These are phyloP conservation scores for Cladophialophora psammophila DNA, from an alignment of 2,329 filamentous ascomycete species.

Conservation along the genomic window DNA sequence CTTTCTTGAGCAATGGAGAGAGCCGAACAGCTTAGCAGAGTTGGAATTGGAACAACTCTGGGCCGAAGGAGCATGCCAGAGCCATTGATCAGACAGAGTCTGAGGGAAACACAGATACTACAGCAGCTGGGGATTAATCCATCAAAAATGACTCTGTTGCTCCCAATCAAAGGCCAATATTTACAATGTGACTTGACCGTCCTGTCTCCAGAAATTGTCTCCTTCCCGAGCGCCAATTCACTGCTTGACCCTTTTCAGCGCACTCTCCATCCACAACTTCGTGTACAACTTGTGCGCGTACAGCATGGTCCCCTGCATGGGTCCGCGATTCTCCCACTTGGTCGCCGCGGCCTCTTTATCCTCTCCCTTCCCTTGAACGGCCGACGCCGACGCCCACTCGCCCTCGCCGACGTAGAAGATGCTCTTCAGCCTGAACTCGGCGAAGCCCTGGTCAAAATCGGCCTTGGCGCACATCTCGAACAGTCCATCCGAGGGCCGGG, in stretches of 20 bases:
- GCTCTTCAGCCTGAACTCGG: slow-evolving; percentile 71
- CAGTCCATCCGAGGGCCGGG: slow-evolving; percentile 68
- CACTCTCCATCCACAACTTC: slow-evolving; percentile 65
- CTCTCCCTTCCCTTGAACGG: slow-evolving; percentile 48
- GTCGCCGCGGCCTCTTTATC: slow-evolving; percentile 41
- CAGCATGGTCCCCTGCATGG: slow-evolving; percentile 37
- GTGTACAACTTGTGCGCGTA: slow-evolving; percentile 64
- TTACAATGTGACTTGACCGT: not conserved
- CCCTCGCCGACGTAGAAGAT: slow-evolving; percentile 58
- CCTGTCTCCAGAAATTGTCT: not conserved
- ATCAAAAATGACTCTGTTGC: not conserved
- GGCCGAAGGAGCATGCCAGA: not conserved
- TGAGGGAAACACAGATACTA: not conserved
- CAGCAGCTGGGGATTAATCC: not conserved
- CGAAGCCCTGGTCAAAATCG: slow-evolving; percentile 65
- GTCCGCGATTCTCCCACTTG: slow-evolving; percentile 45
- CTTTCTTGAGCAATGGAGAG: not conserved
- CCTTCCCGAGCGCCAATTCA: not conserved
- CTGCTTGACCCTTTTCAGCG: slow-evolving; percentile 44
- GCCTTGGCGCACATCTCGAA: slow-evolving; percentile 70
- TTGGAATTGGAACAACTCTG: not conserved
- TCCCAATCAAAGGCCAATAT: not conserved
- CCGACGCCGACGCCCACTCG: not conserved
- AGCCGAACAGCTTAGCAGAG: not conserved
- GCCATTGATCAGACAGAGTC: not conserved